Conservation (phyloP, 805 yeast genomes). For the Tetrapisispora taiwanensis region DNA sequence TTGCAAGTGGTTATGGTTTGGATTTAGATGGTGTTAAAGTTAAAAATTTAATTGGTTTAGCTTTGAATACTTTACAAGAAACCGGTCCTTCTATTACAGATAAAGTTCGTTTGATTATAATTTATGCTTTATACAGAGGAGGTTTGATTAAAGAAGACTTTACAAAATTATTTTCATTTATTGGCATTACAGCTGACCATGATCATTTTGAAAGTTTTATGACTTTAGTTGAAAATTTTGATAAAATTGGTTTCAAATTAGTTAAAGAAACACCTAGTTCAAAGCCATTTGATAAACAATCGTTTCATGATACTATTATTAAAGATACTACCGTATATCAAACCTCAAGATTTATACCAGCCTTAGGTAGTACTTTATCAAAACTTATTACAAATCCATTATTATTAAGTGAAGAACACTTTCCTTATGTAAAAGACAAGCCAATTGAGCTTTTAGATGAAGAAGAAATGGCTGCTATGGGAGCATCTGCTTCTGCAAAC, state of each 20-base stretch:
- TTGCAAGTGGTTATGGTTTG: constrained; percentile 61
- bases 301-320: constrained; percentile 42
- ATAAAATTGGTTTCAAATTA: constrained; percentile 47
- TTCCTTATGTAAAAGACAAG: constrained; percentile 69
- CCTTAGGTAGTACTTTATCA: constrained; percentile 48
- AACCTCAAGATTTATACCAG: constrained; percentile 67
- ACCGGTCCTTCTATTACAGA: constrained; percentile 46
- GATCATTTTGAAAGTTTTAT: constrained; percentile 36
- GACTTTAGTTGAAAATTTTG: constrained; percentile 47
- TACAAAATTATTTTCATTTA: constrained; percentile 53
- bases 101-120: constrained; percentile 61
- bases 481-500: constrained; percentile 25
- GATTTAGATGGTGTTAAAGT: constrained; percentile 57
- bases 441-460: constrained; percentile 42
- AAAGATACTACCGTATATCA: constrained; percentile 36
- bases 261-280: constrained; percentile 34
- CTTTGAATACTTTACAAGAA: constrained; percentile 45
- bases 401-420: constrained; percentile 39
- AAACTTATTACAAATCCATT: constrained; percentile 42
- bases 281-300: constrained; percentile 39
- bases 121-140: constrained; percentile 73
- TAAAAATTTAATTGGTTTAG: constrained; percentile 48
- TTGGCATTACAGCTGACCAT: constrained; percentile 31
- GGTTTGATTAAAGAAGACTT: constrained; percentile 71
- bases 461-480: constrained; percentile 28